phyloP scores from a whole-genome alignment of 139 green algal genomes.

The Closterium sp. region DNA sequence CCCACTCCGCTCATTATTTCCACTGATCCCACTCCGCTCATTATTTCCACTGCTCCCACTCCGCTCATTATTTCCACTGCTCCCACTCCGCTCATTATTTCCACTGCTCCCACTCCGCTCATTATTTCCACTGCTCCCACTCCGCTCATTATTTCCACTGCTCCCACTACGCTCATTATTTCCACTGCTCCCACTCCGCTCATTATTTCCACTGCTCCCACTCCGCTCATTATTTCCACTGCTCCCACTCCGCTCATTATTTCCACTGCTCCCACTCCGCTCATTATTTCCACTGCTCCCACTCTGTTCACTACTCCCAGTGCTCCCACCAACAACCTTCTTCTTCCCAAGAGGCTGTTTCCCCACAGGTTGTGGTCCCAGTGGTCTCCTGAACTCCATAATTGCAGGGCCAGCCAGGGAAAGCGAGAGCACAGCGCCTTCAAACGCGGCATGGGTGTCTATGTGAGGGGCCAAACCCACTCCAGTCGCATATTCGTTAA shows the following conservation, averaged over 20 bases:
- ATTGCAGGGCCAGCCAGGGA: slow-evolving; percentile 70
- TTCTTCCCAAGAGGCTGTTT: neutral
- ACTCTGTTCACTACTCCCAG: neutral
- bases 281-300: too few species aligned
- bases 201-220: neutral
- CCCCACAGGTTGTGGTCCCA: neutral
- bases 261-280: too few species aligned
- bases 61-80: too few species aligned
- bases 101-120: too few species aligned
- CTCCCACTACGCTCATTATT: too few species aligned
- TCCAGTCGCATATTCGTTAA: slow-evolving; percentile 88
- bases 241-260: too few species aligned
- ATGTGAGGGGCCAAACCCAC: slow-evolving; percentile 91
- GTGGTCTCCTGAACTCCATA: slow-evolving; percentile 79
- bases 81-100: too few species aligned
- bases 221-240: too few species aligned
- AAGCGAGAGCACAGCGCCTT: slow-evolving; percentile 78
- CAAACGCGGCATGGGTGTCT: slow-evolving; percentile 94
- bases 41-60: neutral
- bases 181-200: too few species aligned
- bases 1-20: too few species aligned
- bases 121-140: neutral
- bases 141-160: too few species aligned
- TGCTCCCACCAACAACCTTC: neutral
- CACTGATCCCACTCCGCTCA: too few species aligned